Evolutionary conservation across 805 yeast species (phyloP).

Genomic region (Barnettozyma siamensis): DNA sequence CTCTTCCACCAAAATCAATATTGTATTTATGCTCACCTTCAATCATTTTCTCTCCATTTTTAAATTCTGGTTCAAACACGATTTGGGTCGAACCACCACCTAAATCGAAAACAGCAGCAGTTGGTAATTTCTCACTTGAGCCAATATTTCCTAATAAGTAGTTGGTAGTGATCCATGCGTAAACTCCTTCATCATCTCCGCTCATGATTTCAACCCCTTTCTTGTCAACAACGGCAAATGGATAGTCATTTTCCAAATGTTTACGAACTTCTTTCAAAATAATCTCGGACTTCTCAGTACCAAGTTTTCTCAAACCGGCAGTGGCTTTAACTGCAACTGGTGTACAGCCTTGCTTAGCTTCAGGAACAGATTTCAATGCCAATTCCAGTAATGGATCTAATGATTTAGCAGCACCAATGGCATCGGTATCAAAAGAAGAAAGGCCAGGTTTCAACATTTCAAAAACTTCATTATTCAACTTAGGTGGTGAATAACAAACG

Average conservation of each 20-base stretch:
- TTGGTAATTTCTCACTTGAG: constrained; percentile 58
- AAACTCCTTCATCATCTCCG: constrained; percentile 96
- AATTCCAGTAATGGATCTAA: constrained; percentile 73
- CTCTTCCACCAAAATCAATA: constrained; percentile 73
- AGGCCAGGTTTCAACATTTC: constrained; percentile 91
- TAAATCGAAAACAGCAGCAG: constrained; percentile 95
- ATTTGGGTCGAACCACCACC: constrained; percentile 99
- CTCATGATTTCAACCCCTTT: constrained; percentile 92
- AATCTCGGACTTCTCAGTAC: constrained; percentile 62
- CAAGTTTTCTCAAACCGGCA: constrained; percentile 88
- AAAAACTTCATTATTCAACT: constrained; percentile 71
- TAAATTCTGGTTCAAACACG: constrained; percentile 90
- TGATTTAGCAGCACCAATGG: constrained; percentile 83
- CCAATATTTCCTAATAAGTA: constrained; percentile 93
- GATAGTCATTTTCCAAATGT: constrained; percentile 75
- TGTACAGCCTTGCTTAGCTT: constrained; percentile 66
- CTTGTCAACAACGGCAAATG: constrained; percentile 84
- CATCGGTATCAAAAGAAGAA: constrained; percentile 75
- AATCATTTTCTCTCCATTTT: constrained; percentile 52
- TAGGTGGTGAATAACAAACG: constrained; percentile 81
- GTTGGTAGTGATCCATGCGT: constrained; percentile 97
- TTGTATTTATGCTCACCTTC: constrained; percentile 88
- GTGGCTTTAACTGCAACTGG: constrained; percentile 98
- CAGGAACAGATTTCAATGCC: constrained; percentile 77
- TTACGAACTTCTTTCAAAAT: constrained; percentile 72